phyloP scores from a whole-genome alignment of 192 early-diverging fungal species.

The Haplosporangium gracile region DNA sequence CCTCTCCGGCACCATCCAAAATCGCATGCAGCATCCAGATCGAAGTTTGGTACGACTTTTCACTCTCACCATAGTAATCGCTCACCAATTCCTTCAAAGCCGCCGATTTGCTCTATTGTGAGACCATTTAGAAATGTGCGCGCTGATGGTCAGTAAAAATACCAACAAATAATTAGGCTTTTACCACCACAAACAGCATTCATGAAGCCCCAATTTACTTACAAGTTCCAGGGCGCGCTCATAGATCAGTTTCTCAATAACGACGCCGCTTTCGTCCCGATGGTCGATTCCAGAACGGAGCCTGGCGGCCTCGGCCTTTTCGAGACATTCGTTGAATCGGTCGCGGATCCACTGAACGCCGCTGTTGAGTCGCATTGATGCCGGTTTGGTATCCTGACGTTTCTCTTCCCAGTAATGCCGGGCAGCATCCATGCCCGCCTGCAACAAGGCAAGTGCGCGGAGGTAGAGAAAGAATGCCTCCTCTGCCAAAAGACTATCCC shows the following conservation, averaged over 20 bases:
- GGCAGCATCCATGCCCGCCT: conserved; percentile 68
- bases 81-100: conserved; percentile 76
- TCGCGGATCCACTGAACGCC: conserved; percentile 91
- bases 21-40: conserved; percentile 85
- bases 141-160: not conserved
- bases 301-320: conserved; percentile 79
- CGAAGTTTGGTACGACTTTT: conserved; percentile 79
- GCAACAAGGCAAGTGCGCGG: conserved; percentile 74
- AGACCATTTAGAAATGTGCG: not conserved
- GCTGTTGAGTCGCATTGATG: conserved; percentile 55
- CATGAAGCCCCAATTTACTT: conserved; percentile 7
- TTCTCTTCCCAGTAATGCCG: conserved; percentile 68
- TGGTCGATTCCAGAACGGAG: conserved; percentile 67
- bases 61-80: conserved; percentile 75
- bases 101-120: conserved; percentile 64
- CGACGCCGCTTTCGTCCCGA: conserved; percentile 63
- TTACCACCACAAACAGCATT: not conserved
- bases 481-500: conserved; percentile 65
- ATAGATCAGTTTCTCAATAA: conserved; percentile 79
- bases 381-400: conserved; percentile 56
- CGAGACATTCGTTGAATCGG: conserved; percentile 92
- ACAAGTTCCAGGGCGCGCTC: conserved; percentile 80
- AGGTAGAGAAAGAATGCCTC: conserved; percentile 81
- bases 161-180: not conserved
- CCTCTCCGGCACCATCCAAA: conserved; percentile 61